Percentiles rank a stretch among this genome's conserved stretches.
Evolutionary conservation across 352 stramenopile species (phyloP).

Genomic region (Phytophthora rubi): DNA sequence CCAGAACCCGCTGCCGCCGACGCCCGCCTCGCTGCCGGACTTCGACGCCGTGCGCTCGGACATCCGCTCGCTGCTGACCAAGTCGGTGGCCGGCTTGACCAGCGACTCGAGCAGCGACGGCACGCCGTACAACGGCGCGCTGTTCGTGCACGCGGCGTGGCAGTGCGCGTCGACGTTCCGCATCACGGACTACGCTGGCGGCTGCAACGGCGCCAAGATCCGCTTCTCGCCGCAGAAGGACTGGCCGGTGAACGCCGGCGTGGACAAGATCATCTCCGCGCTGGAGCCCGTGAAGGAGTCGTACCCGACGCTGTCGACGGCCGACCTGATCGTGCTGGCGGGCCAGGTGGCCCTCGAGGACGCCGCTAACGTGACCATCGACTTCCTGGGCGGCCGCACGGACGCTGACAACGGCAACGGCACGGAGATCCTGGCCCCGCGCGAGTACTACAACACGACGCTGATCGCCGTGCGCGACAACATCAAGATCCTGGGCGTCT

Average conservation of each 20-base stretch:
- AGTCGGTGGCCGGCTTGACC: conserved; percentile 23
- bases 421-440: conserved; percentile 87
- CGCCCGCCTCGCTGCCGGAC: conserved; percentile 30
- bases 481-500: conserved; percentile 93
- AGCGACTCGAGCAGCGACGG: conserved; percentile 25
- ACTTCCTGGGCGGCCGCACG: conserved; percentile 40
- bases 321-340: conserved; percentile 92
- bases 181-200: conserved; percentile 69
- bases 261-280: conserved; percentile 72
- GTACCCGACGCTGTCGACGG: conserved; percentile 86
- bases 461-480: conserved; percentile 90
- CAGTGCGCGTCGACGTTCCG: conserved; percentile 88
- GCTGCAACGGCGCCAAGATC: conserved; percentile 86
- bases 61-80: conserved; percentile 31
- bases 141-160: conserved; percentile 83
- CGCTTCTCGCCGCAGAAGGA: conserved; percentile 59
- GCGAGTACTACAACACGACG: conserved; percentile 80
- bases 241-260: conserved; percentile 86
- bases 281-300: conserved; percentile 87
- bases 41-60: conserved; percentile 34
- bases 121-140: conserved; percentile 38
- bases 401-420: conserved; percentile 73
- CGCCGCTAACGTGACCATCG: conserved; percentile 18
- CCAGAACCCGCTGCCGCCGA: conserved; percentile 47
- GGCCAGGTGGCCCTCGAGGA: conserved; percentile 42